Conservation (phyloP, 164 flowering plant genomes). For the Paratinospora sagittata region DNA sequence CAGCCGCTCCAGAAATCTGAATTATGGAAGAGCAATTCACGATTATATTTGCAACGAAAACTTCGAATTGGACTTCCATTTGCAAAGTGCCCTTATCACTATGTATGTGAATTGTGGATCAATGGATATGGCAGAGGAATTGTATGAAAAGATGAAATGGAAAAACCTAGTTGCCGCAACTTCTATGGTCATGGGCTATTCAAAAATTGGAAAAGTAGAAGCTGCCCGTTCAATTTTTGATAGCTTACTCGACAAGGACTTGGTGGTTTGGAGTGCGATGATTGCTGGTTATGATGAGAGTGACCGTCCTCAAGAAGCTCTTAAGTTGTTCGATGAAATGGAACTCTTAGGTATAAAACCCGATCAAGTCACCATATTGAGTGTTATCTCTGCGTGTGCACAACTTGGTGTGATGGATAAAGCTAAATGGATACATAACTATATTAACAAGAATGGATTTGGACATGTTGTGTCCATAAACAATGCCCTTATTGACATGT, state of each 20-base stretch:
- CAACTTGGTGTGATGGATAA: slow-evolving; percentile 59
- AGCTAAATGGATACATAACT: slow-evolving; percentile 51
- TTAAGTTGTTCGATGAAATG: slow-evolving; percentile 52
- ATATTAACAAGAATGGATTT: slow-evolving; percentile 40
- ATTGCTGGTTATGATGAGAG: slow-evolving; percentile 75
- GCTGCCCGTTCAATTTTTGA: slow-evolving; percentile 59
- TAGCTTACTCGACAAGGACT: slow-evolving; percentile 52
- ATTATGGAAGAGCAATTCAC: slow-evolving; percentile 46
- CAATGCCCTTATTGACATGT: slow-evolving; percentile 85
- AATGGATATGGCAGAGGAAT: slow-evolving; percentile 48
- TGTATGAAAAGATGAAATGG: slow-evolving; percentile 36
- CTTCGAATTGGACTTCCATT: slow-evolving; percentile 32
- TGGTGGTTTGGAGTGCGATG: slow-evolving; percentile 87
- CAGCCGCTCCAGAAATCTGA: slow-evolving; percentile 43
- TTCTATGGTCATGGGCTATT: slow-evolving; percentile 60
- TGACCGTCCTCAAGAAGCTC: slow-evolving; percentile 51
- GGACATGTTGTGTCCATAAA: slow-evolving; percentile 39
- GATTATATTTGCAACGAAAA: slow-evolving; percentile 35
- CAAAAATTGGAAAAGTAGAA: slow-evolving; percentile 41
- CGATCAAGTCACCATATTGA: slow-evolving; percentile 62
- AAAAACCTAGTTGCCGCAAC: slow-evolving; percentile 49
- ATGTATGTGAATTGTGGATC: slow-evolving; percentile 67
- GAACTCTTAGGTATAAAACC: slow-evolving; percentile 41
- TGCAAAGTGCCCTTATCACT: slow-evolving; percentile 50
- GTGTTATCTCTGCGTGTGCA: slow-evolving; percentile 80